These are phyloP conservation scores for Thymus quinquecostatus DNA, from an alignment of 257 asterid genomes.

Conservation along the genomic window DNA sequence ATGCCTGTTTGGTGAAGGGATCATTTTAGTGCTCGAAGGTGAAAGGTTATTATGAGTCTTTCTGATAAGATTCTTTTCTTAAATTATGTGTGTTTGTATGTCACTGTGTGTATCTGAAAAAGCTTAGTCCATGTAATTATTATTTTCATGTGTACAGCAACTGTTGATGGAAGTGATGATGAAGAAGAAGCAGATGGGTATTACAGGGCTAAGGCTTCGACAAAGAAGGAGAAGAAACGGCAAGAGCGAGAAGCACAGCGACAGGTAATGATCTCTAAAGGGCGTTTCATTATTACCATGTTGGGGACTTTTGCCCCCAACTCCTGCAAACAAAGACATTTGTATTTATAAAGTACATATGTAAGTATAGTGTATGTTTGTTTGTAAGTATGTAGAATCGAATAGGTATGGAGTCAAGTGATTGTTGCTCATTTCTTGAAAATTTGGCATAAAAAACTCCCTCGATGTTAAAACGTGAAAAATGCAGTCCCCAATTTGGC, in stretches of 20 bases:
- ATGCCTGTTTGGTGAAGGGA: slow-evolving; percentile 9
- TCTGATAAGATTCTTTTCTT: slow-evolving; percentile 12
- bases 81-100: slow-evolving; percentile 6
- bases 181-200: slow-evolving; percentile 74
- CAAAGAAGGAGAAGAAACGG: slow-evolving; percentile 82
- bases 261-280: slow-evolving; percentile 50
- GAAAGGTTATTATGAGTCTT: neutral
- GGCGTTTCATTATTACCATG: neutral
- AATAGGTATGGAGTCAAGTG: neutral
- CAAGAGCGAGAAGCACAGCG: slow-evolving; percentile 96
- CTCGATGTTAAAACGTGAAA: neutral
- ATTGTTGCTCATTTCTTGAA: neutral
- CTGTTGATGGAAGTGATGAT: slow-evolving; percentile 74
- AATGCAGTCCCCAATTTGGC: neutral
- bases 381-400: too few species aligned
- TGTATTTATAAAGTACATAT: neutral
- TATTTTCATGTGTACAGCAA: slow-evolving; percentile 48
- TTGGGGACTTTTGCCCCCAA: neutral
- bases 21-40: slow-evolving; percentile 7
- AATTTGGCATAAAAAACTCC: neutral
- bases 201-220: slow-evolving; percentile 60
- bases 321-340: neutral
- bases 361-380: too few species aligned
- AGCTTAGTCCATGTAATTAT: slow-evolving; percentile 1
- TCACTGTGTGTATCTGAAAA: neutral